These are phyloP conservation scores for Camellia oleifera DNA, from an alignment of 179 eudicot species.

Conservation along the genomic window DNA sequence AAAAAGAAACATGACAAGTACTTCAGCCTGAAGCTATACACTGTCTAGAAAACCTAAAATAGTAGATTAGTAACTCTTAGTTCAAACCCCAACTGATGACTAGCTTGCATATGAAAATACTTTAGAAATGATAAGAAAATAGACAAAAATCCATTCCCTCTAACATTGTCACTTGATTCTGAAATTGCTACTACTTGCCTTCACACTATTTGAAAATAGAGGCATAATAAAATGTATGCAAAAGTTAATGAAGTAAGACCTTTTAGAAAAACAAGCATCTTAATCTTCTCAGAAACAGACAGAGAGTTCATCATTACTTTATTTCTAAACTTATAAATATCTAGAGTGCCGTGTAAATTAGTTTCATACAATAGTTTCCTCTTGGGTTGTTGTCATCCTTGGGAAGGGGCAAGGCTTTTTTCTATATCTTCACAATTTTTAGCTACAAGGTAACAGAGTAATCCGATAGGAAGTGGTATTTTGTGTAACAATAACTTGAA, in stretches of 20 bases:
- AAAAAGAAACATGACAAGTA: neutral
- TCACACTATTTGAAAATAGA: neutral
- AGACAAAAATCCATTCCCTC: neutral
- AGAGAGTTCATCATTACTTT: too few relatives aligned
- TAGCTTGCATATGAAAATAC: neutral
- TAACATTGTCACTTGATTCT: neutral
- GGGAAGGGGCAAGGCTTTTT: neutral
- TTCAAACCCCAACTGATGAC: slow-evolving; percentile 9
- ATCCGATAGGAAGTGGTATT: too few relatives aligned
- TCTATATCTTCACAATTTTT: neutral
- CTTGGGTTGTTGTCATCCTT: neutral
- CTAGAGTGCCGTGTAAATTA: too few relatives aligned
- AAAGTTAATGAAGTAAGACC: neutral
- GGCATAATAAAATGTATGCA: neutral
- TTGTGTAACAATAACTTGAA: neutral
- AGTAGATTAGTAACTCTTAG: neutral
- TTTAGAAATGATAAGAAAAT: neutral
- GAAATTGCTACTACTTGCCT: neutral
- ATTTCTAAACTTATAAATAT: too few relatives aligned
- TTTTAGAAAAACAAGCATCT: neutral
- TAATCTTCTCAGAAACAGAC: neutral
- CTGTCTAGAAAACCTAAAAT: slow-evolving; percentile 1
- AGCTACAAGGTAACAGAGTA: neutral
- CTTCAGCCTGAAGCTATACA: slow-evolving; percentile 1
- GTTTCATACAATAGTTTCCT: neutral